Evolutionary conservation across 1,284 basidiomycete genomes (phyloP).

Genomic region (Taiwanofungus camphoratus): DNA sequence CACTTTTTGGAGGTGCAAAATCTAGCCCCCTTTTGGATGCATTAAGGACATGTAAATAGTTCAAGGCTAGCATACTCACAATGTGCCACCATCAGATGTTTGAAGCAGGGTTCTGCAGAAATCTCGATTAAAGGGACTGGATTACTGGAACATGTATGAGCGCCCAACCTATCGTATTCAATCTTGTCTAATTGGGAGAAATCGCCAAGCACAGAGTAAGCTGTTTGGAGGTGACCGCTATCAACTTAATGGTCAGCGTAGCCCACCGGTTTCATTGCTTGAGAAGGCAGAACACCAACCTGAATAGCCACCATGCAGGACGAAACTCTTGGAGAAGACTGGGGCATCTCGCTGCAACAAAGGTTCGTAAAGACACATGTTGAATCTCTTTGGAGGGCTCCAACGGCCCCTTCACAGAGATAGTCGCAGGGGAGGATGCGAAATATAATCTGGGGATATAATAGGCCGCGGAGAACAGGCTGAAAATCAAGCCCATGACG

Average conservation of each 20-base stretch:
- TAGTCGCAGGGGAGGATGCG: slow-evolving; percentile 33
- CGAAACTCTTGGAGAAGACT: not conserved
- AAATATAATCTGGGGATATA: slow-evolving; percentile 29
- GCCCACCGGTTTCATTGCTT: not conserved
- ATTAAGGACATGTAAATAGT: slow-evolving; percentile 5
- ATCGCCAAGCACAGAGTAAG: slow-evolving; percentile 64
- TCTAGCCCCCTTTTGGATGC: slow-evolving; percentile 57
- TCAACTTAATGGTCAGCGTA: not conserved
- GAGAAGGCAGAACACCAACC: too few relatives aligned
- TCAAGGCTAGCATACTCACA: slow-evolving; percentile 38
- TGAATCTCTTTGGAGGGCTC: too few relatives aligned
- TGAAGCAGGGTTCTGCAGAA: slow-evolving; percentile 47
- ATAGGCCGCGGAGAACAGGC: slow-evolving; percentile 18
- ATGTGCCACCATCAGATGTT: slow-evolving; percentile 64
- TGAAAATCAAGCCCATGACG: slow-evolving; percentile 29
- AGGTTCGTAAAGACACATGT: too few relatives aligned
- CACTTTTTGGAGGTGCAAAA: slow-evolving; percentile 54
- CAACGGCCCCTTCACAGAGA: slow-evolving; percentile 33
- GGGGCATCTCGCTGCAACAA: not conserved
- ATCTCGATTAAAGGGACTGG: not conserved
- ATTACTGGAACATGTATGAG: not conserved
- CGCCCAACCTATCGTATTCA: slow-evolving; percentile 60
- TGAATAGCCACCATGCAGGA: not conserved
- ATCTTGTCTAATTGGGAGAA: slow-evolving; percentile 72
- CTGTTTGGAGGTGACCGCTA: slow-evolving; percentile 70